Base-by-base conservation (phyloP, 208 protist genomes). In the Leishmania martiniquensis region DNA sequence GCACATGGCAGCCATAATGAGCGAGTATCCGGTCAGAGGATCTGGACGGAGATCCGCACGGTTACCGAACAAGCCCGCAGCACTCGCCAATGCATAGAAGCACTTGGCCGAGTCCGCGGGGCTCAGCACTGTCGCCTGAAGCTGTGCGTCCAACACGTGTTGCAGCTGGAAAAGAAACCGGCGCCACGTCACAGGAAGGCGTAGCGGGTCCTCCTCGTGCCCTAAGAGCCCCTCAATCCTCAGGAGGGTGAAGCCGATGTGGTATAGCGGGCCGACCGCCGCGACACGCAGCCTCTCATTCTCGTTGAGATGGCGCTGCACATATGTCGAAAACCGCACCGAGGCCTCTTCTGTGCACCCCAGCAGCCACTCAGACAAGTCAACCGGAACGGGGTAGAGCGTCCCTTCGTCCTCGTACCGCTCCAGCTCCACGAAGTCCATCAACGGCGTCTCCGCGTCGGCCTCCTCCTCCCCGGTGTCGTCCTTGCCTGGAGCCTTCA, bases 101-200 rank as follows among this genome's bases (percentile, higher is more conserved):
- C 77, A 51, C 25, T 65, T 63, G 15, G 77, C 77, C 4, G 60
- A 72, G 44, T 81, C 77, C 5, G 60, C 77, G 1, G 77, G 55
- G 20, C 77, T 81, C 70, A 81, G 22, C 4, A 45, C 10, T 17
- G 49, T 32, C n/a, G 29, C 62, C 32, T 52, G 49, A 47, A 71
- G 25, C 62, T 80, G 70, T 37, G 15, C 60, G 60, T 84, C 80
- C 55, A 84, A 20, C 29, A 69, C 45, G 6, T 75, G 71, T 72
- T 84, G 80, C 12, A 84, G 55, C 42, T 84, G 80, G 1, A 84
- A 4, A 9, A 84, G 44, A 29, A 84, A 44, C n/a, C 76, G 74
- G n/a, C 75, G 57, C 80, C 80, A 84, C 34, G 51, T 7, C 59
- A 69, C 29, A 7, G 77, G 77, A 34, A 72, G 49, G 51, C 59